Evolutionary conservation across 192 early-diverging fungal species (phyloP), one percentile per base, ranked within the genome.

Genomic region (Backusella mclennaniae): DNA sequence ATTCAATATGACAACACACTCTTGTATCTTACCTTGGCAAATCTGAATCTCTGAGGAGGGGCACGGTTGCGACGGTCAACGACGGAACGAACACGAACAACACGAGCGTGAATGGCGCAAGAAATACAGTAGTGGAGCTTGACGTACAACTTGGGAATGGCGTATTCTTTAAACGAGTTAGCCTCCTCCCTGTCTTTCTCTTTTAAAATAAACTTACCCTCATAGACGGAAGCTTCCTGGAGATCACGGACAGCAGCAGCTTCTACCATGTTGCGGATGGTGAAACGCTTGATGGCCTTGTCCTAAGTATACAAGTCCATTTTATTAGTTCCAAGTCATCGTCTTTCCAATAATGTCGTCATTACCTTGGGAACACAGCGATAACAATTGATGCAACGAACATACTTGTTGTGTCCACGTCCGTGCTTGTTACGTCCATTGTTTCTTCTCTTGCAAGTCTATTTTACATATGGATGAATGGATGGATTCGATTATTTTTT

Each of bases 211-310:
- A 44, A 35, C 23, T 82, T 86, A 94, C 93, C 91, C 70, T 93
- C 90, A 88, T 94, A 99, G 85, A 98, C 96, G 71, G 96, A 97
- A 66, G 97, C 97, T 83, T 97, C 98, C 75, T 89, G 85, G 82
- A 99, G 92, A 88, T 99, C 98, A 86, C 97, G 93, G 86, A 96
- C 87, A 73, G 96, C 98, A 73, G 98, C 98, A 80, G 90, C 88
- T 89, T 99, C 98, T 69, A 99, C 92, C 97, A 99, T 99, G 89
- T 96, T 97, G 83, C 97, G 93, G 91, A 99, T 93, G 83, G 93
- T 90, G 91, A 97, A 96, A 67, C 98, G 90, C 95, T 99, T 99
- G 92, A 99, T 97, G 82, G 98, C 95, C 95, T 99, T 99, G 90
- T 99, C 98, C 70, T 70, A 26, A 26, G 26, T 26, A 46, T 70